These are phyloP conservation scores for Geotrichum fermentans DNA, from an alignment of 1,139 yeast genomes.

Conservation along the genomic window DNA sequence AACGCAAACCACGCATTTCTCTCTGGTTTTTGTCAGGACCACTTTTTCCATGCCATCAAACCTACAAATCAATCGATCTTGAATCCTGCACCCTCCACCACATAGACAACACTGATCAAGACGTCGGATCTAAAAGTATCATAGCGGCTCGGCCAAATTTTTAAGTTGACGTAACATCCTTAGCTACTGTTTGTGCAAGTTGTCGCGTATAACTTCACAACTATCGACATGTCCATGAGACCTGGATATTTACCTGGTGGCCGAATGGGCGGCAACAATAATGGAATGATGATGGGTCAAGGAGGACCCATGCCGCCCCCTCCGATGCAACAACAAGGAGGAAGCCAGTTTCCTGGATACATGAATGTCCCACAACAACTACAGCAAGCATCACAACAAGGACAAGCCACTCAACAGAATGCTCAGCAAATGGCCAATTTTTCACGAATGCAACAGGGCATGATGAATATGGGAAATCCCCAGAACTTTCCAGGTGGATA, in stretches of 20 bases:
- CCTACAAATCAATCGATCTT: no score
- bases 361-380: conserved; percentile 18
- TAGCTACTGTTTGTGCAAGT: no score
- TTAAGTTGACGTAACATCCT: no score
- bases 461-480: conserved; percentile 16
- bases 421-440: conserved; percentile 16
- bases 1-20: no score
- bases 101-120: no score
- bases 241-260: conserved; percentile 19
- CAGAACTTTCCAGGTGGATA: conserved; percentile 18
- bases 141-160: no score
- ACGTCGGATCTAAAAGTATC: no score
- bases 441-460: conserved; percentile 18
- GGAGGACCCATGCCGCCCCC: conserved; percentile 21
- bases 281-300: conserved; percentile 22
- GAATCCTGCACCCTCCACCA: no score
- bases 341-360: conserved; percentile 15
- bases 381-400: conserved; percentile 14
- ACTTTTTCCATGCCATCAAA: no score
- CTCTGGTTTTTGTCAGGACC: no score
- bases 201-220: no score
- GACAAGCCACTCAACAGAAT: conserved; percentile 13
- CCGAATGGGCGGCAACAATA: conserved; percentile 18
- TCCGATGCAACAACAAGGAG: conserved; percentile 17
- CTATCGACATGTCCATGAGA: conserved; percentile 18